Evolutionary conservation across 1,284 basidiomycete species (phyloP), one percentile per base, ranked within the genome.

Genomic region (Hemileia vastatrix): DNA sequence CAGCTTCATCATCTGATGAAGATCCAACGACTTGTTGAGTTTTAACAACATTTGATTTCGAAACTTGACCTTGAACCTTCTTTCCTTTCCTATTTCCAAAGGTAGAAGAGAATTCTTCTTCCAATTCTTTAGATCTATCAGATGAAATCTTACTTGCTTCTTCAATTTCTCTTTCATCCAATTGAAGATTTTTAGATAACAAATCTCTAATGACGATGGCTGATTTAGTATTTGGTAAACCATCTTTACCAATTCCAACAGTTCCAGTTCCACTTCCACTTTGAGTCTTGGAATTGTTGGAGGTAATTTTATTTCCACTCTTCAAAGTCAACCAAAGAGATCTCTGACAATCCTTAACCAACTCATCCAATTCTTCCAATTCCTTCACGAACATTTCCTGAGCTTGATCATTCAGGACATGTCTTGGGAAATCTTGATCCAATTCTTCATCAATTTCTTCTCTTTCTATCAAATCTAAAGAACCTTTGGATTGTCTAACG

Each of bases 401-500:
- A 13, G 60, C 64, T 61, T 67, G 65, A 59, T 65, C 57, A 43
- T 65, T 59, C 5, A 6, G 6, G 13, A 56, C 27, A 19, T 24
- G 15, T 19, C 68, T 71, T 5, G 69, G 67, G 60, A 72, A 68
- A 23, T 69, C 66, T 27, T 63, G 56, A 51, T 71, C 71, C 51
- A 72, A 67, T 23, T 73, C 70, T 3, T 68, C 65, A n/a, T 68
- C 72, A 31, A 48, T 56, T 13, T 49, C 43, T n/a, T 27, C 44
- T 49, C 72, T 70, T 13, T 72, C 70, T 45, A 72, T 71, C 6
- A 75, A 62, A 23, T 72, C 72, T 27, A 69, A 64, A 3, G 72
- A 66, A 54, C 70, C 68, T 13, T 69, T 55, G 1, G 72, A 71
- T 45, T 75, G 72, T 6, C 72, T 67, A n/a, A 75, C 61, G 59